phyloP scores from a whole-genome alignment of 148 eudicot genomes.

The Tetragonia tetragonoides region DNA sequence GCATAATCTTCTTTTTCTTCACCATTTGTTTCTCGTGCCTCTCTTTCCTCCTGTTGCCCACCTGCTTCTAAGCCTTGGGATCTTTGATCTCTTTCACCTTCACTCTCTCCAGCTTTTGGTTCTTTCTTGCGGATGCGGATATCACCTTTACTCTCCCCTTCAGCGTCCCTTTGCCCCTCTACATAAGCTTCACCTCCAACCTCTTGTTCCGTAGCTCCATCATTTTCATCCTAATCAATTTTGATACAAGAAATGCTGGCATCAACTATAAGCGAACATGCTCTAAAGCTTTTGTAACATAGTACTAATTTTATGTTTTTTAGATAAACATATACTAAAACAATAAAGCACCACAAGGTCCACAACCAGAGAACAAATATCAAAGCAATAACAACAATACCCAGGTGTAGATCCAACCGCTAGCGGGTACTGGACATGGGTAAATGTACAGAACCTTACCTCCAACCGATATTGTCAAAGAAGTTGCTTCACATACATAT shows the following conservation, averaged over 20 bases:
- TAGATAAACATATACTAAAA: too few species aligned
- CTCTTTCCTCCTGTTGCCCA: slow-evolving; percentile 80
- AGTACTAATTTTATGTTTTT: not conserved
- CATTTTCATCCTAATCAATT: slow-evolving; percentile 71
- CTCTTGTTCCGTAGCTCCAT: slow-evolving; percentile 61
- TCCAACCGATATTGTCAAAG: too few species aligned
- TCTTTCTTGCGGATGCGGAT: slow-evolving; percentile 42
- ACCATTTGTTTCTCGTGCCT: slow-evolving; percentile 69
- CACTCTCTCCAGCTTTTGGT: slow-evolving; percentile 69
- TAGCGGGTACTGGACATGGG: too few species aligned
- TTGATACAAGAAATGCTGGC: not conserved
- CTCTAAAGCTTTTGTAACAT: slow-evolving; percentile 6
- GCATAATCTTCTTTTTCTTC: slow-evolving; percentile 71
- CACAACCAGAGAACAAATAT: not conserved
- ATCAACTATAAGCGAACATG: not conserved
- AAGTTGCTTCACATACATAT: not conserved
- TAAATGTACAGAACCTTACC: too few species aligned
- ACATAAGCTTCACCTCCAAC: slow-evolving; percentile 58
- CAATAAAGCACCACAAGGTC: not conserved
- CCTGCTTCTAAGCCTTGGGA: slow-evolving; percentile 78
- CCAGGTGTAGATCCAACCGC: too few species aligned
- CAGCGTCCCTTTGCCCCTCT: slow-evolving; percentile 84
- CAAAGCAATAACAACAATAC: too few species aligned
- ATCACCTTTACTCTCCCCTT: slow-evolving; percentile 76
- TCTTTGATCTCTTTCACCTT: slow-evolving; percentile 84